Evolutionary conservation across 305 asterid genomes (phyloP).

Genomic region (Solanum chacoense): DNA sequence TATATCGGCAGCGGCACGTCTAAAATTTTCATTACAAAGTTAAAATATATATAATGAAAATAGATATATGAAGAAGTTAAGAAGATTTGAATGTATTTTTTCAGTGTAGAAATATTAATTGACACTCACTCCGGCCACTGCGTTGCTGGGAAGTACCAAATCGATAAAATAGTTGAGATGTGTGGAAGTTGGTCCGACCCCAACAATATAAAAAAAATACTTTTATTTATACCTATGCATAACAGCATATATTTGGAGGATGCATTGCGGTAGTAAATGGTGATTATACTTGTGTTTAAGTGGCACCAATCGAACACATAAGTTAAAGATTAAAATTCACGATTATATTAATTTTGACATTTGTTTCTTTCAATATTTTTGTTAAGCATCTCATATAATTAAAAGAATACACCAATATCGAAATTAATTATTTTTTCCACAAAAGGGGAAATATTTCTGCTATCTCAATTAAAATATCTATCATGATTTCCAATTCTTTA

Average conservation of each 20-base stretch:
- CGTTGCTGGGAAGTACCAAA: accelerated
- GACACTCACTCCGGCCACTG: background rate
- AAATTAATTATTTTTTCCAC: background rate
- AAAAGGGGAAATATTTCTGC: background rate
- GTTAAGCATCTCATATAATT: background rate
- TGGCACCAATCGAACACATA: background rate
- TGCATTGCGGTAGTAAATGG: background rate
- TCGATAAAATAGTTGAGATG: background rate
- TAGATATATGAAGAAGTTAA: background rate
- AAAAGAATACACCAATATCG: background rate
- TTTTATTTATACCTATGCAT: background rate
- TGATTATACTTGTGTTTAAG: background rate
- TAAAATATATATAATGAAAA: background rate
- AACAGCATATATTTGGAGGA: background rate
- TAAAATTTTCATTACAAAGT: background rate
- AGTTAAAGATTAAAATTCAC: background rate
- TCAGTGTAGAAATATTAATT: background rate
- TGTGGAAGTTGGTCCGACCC: accelerated
- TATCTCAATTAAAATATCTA: too few species aligned
- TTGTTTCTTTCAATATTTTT: background rate
- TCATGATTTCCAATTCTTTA: too few species aligned
- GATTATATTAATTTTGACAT: background rate
- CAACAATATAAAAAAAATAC: background rate
- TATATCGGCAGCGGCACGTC: accelerated
- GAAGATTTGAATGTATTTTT: background rate